Conservation (phyloP, 2,329 filamentous ascomycete species). For the Nemania serpens region DNA sequence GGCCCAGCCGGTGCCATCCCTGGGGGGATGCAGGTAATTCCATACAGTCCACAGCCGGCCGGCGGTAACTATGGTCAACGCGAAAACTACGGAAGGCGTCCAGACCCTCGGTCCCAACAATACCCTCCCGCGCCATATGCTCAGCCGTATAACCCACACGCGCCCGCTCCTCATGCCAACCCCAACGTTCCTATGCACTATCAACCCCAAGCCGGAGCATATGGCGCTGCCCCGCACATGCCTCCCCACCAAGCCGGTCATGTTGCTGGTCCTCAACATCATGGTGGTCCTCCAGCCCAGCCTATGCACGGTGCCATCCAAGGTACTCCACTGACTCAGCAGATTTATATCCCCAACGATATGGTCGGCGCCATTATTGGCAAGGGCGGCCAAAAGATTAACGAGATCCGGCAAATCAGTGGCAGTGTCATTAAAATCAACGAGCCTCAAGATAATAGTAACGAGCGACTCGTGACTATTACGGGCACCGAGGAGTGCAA, state of each 20-base stretch:
- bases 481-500: slow-evolving; percentile 98
- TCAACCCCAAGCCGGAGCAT: slow-evolving; percentile 75
- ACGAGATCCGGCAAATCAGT: slow-evolving; percentile 95
- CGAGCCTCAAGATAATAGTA: slow-evolving; percentile 98
- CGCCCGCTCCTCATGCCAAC: slow-evolving; percentile 61
- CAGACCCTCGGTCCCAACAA: slow-evolving; percentile 73
- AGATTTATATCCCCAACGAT: slow-evolving; percentile 98
- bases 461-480: slow-evolving; percentile 95
- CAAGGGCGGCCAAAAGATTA: slow-evolving; percentile 98
- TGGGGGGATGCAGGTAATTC: slow-evolving; percentile 98
- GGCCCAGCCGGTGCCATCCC: slow-evolving; percentile 92
- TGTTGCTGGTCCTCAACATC: slow-evolving; percentile 63
- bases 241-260: slow-evolving; percentile 72
- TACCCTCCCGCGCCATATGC: slow-evolving; percentile 76
- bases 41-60: slow-evolving; percentile 91
- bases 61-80: slow-evolving; percentile 91
- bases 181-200: slow-evolving; percentile 78
- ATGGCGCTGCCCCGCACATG: slow-evolving; percentile 79
- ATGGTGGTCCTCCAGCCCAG: slow-evolving; percentile 72
- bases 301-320: slow-evolving; percentile 74
- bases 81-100: slow-evolving; percentile 78
- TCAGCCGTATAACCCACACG: slow-evolving; percentile 73
- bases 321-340: slow-evolving; percentile 88
- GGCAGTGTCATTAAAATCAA: slow-evolving; percentile 99
- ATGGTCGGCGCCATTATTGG: slow-evolving; percentile 99